phyloP scores from a whole-genome alignment of 2,329 filamentous ascomycete genomes.

The Colletotrichum spinosum region DNA sequence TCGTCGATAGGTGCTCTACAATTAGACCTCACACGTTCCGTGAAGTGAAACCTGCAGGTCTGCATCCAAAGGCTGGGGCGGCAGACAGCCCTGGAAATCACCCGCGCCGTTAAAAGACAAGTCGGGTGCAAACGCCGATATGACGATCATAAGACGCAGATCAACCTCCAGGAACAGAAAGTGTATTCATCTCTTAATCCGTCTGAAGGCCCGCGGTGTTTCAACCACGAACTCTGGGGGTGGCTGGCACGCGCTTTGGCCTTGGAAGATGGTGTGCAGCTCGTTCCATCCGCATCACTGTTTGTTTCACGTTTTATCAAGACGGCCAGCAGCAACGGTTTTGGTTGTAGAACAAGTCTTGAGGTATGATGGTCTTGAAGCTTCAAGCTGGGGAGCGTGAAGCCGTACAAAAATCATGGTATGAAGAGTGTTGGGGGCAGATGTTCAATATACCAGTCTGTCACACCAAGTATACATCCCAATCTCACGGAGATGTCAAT shows the following conservation, averaged over 20 bases:
- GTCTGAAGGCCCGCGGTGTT: conserved; percentile 18
- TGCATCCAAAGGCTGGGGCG: conserved; percentile 1
- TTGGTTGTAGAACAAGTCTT: not conserved
- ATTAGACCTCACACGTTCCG: conserved; percentile 10
- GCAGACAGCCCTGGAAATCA: not conserved
- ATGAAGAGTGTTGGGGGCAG: too few species aligned
- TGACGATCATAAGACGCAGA: conserved; percentile 6
- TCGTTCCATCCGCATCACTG: conserved; percentile 5
- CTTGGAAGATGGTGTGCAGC: conserved; percentile 5
- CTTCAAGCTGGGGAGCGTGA: too few species aligned
- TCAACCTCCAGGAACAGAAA: conserved; percentile 5
- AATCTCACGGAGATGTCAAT: too few species aligned
- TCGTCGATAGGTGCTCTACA: not conserved
- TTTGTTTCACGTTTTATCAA: conserved; percentile 24
- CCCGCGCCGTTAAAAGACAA: not conserved
- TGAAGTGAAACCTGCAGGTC: conserved; percentile 15
- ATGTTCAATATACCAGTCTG: too few species aligned
- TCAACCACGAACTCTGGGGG: conserved; percentile 19
- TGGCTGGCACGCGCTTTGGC: conserved; percentile 8
- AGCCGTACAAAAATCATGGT: too few species aligned
- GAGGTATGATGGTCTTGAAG: too few species aligned
- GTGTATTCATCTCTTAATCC: not conserved
- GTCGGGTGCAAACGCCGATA: conserved; percentile 6
- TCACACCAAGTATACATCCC: too few species aligned
- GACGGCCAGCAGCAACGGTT: too few species aligned